phyloP scores from a whole-genome alignment of 2,329 filamentous ascomycete species.

The Penicillium sp. region DNA sequence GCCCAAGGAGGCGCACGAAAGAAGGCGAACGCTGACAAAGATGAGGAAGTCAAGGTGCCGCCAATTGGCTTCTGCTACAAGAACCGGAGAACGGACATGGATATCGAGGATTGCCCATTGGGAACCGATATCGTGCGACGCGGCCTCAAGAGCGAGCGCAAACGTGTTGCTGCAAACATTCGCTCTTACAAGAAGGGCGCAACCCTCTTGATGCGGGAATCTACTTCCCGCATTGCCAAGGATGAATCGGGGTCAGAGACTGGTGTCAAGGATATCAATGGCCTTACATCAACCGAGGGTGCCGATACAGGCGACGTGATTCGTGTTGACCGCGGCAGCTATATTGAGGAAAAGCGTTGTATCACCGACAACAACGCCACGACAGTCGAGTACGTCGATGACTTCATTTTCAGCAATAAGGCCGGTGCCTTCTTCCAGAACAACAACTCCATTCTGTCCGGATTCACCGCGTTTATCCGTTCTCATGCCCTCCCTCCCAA shows the following conservation, averaged over 20 bases:
- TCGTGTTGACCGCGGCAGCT: constrained; percentile 59
- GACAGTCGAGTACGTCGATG: constrained; percentile 84
- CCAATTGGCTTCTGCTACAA: constrained; percentile 90
- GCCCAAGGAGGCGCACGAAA: constrained; percentile 66
- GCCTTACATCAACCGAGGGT: constrained; percentile 34
- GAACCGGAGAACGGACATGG: constrained; percentile 75
- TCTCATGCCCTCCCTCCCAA: constrained; percentile 68
- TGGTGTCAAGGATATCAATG: constrained; percentile 25
- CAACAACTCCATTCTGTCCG: constrained; percentile 94
- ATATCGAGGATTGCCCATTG: constrained; percentile 97
- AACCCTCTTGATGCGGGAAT: constrained; percentile 86
- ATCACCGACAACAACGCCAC: constrained; percentile 82
- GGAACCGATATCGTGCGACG: constrained; percentile 81
- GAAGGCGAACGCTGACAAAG: constrained; percentile 56
- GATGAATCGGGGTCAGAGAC: constrained; percentile 24
- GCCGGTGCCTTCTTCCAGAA: constrained; percentile 98
- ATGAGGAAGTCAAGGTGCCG: constrained; percentile 67
- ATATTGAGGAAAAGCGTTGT: constrained; percentile 82
- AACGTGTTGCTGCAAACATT: constrained; percentile 71
- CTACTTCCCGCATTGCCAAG: constrained; percentile 64
- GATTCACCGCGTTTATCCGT: constrained; percentile 85
- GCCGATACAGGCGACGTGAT: constrained; percentile 51
- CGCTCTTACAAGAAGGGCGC: constrained; percentile 76
- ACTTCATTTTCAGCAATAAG: constrained; percentile 84
- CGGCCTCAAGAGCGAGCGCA: constrained; percentile 79